Evolutionary conservation across 345 rosid genomes (phyloP), one percentile per base, ranked within the genome.

Genomic region (Erysimum cheiranthoides): DNA sequence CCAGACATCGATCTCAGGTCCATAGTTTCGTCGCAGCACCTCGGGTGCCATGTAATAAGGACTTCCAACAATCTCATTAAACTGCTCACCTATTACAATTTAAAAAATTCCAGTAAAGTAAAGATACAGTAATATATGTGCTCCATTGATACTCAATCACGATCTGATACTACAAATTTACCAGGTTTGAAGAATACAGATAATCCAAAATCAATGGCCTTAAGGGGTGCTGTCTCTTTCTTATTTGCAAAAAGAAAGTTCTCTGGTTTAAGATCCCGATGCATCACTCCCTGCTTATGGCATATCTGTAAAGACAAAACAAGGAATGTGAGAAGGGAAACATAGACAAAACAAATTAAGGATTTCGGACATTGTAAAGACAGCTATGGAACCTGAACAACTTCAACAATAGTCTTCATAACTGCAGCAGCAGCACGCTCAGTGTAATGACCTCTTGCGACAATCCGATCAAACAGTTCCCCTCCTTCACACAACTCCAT

Each of bases 41-140:
- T 92, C 97, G 0, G 97, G 97, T 65, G 97, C 97, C 97, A 92
- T 92, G 87, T 92, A 92, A 72, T 88, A 92, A 68, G 96, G 97
- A 77, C 97, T 92, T 72, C 97, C 96, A 50, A 92, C 97, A 68
- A 92, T 92, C 86, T 92, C 96, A 56, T 83, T 87, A 46, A 92
- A 90, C 61, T 69, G 81, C 79, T 92, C 90, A 49, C 92, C 97
- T 92, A 82, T 57, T 64, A 42, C 64, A 72, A 70, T 45, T 27
- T 49, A 17, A 17, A 66, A 56, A 45, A 31, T 50, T 74, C 57
- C 53, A 74, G 68, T 57, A 21, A 35, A 71, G 39, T 45, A 47
- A 25, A 56, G 16, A 52, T 53, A 46, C 54, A 57, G 7, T 4
- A 32, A 3, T 10, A 17, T 21, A 60, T 50, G 13, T 61, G 36